These are phyloP conservation scores for Pseudodiploospora longispora DNA, from an alignment of 2,329 filamentous ascomycete species.

Conservation along the genomic window DNA sequence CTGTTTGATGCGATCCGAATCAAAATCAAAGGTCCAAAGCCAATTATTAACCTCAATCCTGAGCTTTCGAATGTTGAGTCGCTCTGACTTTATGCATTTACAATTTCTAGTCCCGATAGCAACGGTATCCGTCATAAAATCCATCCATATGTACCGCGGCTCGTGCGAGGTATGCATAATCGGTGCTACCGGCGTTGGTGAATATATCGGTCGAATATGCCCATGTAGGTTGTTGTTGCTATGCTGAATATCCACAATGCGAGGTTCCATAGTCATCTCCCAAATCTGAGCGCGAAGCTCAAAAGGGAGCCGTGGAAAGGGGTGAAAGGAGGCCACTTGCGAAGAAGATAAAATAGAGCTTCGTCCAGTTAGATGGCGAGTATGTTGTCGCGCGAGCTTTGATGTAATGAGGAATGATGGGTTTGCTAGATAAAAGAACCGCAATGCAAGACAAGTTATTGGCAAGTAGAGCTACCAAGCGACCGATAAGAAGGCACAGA, in stretches of 20 bases:
- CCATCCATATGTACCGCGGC: slow-evolving; percentile 10
- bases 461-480: no score
- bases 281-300: slow-evolving; percentile 10
- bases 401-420: no score
- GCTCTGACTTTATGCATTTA: slow-evolving; percentile 4
- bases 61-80: slow-evolving; percentile 10
- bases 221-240: background rate
- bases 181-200: background rate
- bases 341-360: no score
- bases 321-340: slow-evolving; percentile 5
- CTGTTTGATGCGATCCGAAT: no score
- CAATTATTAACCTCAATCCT: slow-evolving; percentile 1
- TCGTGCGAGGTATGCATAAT: slow-evolving; percentile 9
- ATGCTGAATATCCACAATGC: slow-evolving; percentile 6
- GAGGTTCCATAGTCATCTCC: slow-evolving; percentile 6
- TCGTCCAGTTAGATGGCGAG: no score
- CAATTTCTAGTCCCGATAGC: slow-evolving; percentile 1
- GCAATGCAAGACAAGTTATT: no score
- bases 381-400: no score
- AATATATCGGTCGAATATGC: background rate
- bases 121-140: slow-evolving; percentile 13
- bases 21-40: no score
- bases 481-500: no score
- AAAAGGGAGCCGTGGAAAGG: slow-evolving; percentile 6
- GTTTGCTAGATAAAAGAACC: no score